A percentile compares a stretch with the other conserved stretches of the same genome.
phyloP scores from a whole-genome alignment of 768 basidiomycete species.

The Mrakia gelida region DNA sequence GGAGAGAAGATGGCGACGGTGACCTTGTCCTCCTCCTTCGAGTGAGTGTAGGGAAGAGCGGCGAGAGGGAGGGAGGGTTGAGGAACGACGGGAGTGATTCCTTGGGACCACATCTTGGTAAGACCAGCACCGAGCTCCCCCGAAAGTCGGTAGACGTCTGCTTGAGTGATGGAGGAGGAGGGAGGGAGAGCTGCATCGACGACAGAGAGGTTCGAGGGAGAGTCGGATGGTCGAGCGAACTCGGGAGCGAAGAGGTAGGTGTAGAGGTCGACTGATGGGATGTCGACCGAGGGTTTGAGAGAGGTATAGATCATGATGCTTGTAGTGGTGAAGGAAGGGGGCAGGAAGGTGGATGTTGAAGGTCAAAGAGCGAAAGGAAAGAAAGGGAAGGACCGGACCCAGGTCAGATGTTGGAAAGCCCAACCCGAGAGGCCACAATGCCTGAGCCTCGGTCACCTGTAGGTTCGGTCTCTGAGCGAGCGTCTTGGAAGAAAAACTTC shows the following conservation, averaged over 20 bases:
- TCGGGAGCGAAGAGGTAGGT: neutral
- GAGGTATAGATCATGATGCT: slow-evolving; percentile 12
- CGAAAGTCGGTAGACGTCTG: neutral
- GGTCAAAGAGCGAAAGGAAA: neutral
- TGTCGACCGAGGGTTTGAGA: neutral
- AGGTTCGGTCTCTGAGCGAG: no score
- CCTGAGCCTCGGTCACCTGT: neutral
- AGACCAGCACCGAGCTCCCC: slow-evolving; percentile 7
- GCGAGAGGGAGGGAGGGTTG: neutral
- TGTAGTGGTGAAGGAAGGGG: neutral
- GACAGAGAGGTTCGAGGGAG: neutral
- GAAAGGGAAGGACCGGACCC: neutral
- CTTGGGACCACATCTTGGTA: neutral
- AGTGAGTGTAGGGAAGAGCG: neutral
- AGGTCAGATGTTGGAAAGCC: neutral
- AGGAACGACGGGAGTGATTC: neutral
- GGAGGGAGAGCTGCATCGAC: neutral
- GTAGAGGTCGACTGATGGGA: neutral
- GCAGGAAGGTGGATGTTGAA: neutral
- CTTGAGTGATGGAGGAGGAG: neutral
- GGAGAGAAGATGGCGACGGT: slow-evolving; percentile 9
- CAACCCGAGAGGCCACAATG: neutral
- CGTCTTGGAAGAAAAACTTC: no score
- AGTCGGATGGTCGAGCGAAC: neutral
- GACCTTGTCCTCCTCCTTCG: slow-evolving; percentile 2